Percentiles rank a stretch among this genome's conserved stretches.
Evolutionary conservation across 495 filamentous ascomycete genomes (phyloP).

Genomic region (Hypoxylon intermedium): DNA sequence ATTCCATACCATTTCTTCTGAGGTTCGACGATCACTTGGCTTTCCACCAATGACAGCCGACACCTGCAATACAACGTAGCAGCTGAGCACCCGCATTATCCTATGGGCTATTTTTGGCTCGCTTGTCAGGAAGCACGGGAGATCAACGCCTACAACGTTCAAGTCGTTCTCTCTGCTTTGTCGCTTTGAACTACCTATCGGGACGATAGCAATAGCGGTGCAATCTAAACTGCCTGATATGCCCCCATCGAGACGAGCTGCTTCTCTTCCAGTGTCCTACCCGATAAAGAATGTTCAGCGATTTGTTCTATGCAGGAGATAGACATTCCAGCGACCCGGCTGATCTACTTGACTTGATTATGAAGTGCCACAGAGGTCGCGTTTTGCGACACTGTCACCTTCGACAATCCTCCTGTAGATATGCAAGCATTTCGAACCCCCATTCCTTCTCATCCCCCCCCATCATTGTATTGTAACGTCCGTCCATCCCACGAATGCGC

Average conservation of each 20-base stretch:
- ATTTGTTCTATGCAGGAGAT: constrained; percentile 30
- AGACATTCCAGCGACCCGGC: constrained; percentile 27
- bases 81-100: constrained; percentile 19
- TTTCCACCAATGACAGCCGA: constrained; percentile 20
- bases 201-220: constrained; percentile 1
- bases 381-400: constrained; percentile 34
- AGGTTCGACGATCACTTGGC: constrained; percentile 19
- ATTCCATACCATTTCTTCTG: constrained; percentile 16
- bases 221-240: constrained; percentile 26
- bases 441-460: constrained; percentile 14
- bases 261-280: neutral
- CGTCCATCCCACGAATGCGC: neutral
- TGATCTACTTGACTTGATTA: constrained; percentile 4
- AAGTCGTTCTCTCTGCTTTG: neutral
- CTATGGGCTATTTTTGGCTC: constrained; percentile 38
- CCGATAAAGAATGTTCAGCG: constrained; percentile 28
- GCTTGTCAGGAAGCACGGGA: constrained; percentile 31
- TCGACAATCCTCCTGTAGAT: constrained; percentile 25
- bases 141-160: constrained; percentile 24
- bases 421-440: constrained; percentile 28
- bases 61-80: constrained; percentile 37
- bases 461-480: neutral
- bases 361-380: constrained; percentile 21
- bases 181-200: constrained; percentile 20
- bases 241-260: constrained; percentile 4